Evolutionary conservation across 2,329 filamentous ascomycete species (phyloP), one percentile per base, ranked within the genome.

Genomic region (Neopestalotiopsis rosae): DNA sequence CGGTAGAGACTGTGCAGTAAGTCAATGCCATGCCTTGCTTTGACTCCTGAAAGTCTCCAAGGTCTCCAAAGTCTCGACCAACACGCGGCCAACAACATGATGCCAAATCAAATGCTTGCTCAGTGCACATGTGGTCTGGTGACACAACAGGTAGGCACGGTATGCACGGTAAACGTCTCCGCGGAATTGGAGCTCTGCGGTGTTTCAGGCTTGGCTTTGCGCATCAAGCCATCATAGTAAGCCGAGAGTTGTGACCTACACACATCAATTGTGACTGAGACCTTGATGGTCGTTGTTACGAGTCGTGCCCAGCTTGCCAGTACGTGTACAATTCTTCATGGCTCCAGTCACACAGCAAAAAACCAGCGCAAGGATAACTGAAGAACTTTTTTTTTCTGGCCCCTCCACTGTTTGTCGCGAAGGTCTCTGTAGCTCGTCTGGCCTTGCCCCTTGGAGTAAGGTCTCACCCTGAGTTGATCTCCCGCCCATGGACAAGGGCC

Each of bases 381-480:
- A 61, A 61, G 32, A 61, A 17, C 59, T 34, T 59, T 61, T 61
- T 61, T 61, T 30, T 40, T 13, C 17, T 34, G 10, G 32, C 32
- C 59, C 59, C 34, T 59, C n/a, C 14, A 14, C n/a, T 52, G 45
- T 17, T 52, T 20, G n/a, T 14, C 5, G 34, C 34, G 6, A 38
- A 52, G 14, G 7, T 52, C 5, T 28, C 14, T 7, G 45, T 52
- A 52, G 45, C 45, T 38, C 59, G 59, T 61, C 28, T 61, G 59
- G 59, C 59, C 28, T 61, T 61, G 32, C 59, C 59, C n/a, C 28
- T 34, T 61, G 59, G 59, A 61, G 59, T 61, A 61, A 61, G n/a
- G 59, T 40, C 30, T 61, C 28, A 61, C 34, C 59, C 32, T 40
- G 59, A 30, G 59, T 61, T 34, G 59, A 61, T 61, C 59, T 61